Conservation (phyloP, 176 grass and related monocot genomes). For the Olyra latifolia region DNA sequence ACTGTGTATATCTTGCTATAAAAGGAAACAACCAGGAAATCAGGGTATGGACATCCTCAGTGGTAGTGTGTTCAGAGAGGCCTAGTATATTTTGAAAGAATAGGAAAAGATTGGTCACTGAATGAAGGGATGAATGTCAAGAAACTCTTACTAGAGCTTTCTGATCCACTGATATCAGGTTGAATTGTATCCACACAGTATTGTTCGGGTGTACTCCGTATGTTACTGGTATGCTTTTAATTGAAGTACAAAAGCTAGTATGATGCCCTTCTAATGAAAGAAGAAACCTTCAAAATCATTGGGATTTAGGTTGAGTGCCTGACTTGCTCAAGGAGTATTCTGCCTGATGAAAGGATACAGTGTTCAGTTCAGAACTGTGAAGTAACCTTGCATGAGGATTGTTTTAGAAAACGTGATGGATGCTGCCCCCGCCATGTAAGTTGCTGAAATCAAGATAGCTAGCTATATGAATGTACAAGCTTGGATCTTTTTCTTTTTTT, state of each 20-base stretch:
- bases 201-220: neutral
- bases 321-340: slow-evolving; percentile 57
- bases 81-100: neutral
- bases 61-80: neutral
- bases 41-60: slow-evolving; percentile 10
- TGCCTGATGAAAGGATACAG: slow-evolving; percentile 53
- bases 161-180: slow-evolving; percentile 19
- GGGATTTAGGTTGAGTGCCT: slow-evolving; percentile 66
- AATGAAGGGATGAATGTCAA: slow-evolving; percentile 13
- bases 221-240: neutral
- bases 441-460: slow-evolving; percentile 27
- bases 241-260: neutral
- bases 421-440: slow-evolving; percentile 76
- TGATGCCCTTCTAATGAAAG: slow-evolving; percentile 24
- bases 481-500: slow-evolving; percentile 4
- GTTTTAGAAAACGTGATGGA: slow-evolving; percentile 49
- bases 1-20: slow-evolving; percentile 2
- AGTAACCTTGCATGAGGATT: slow-evolving; percentile 60
- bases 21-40: slow-evolving; percentile 7
- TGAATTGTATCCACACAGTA: neutral
- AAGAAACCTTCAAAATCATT: slow-evolving; percentile 24
- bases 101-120: slow-evolving; percentile 20
- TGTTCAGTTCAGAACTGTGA: slow-evolving; percentile 58
- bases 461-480: slow-evolving; percentile 11
- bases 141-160: slow-evolving; percentile 2